phyloP scores from a whole-genome alignment of 495 filamentous ascomycete species.

The Daldinia childiae region DNA sequence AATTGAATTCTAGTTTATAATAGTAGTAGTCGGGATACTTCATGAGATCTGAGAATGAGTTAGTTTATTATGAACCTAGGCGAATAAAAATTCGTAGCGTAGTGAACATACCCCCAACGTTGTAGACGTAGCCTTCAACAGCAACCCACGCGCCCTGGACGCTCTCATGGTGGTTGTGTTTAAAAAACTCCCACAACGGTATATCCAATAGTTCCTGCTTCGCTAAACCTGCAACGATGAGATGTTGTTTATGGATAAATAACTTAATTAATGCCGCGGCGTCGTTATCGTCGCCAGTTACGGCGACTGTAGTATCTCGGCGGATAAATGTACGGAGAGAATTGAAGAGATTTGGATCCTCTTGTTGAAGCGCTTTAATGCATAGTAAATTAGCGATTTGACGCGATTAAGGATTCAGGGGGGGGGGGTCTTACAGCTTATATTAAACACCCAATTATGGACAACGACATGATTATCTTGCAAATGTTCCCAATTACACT shows the following conservation, averaged over 20 bases:
- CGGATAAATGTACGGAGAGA: neutral
- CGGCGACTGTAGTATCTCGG: neutral
- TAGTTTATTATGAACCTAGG: neutral
- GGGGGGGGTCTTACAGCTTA: conserved; percentile 2
- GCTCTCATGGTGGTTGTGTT: neutral
- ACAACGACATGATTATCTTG: neutral
- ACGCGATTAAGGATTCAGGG: neutral
- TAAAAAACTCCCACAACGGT: neutral
- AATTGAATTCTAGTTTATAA: neutral
- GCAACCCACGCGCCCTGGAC: neutral
- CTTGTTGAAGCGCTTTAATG: conserved; percentile 6
- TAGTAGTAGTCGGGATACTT: conserved; percentile 10
- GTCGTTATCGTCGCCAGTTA: neutral
- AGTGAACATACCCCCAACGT: conserved; percentile 11
- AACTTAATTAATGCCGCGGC: conserved; percentile 2
- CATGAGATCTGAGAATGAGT: conserved; percentile 15
- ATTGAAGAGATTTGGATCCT: neutral
- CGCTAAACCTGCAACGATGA: conserved; percentile 12
- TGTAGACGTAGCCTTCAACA: conserved; percentile 1
- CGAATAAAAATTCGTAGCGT: neutral
- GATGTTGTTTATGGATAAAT: neutral
- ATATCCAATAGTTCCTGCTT: neutral
- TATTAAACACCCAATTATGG: conserved; percentile 28
- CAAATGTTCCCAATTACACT: conserved; percentile 3
- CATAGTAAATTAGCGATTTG: neutral